phyloP scores from a whole-genome alignment of 768 basidiomycete genomes.

The Naganishia randhawae region DNA sequence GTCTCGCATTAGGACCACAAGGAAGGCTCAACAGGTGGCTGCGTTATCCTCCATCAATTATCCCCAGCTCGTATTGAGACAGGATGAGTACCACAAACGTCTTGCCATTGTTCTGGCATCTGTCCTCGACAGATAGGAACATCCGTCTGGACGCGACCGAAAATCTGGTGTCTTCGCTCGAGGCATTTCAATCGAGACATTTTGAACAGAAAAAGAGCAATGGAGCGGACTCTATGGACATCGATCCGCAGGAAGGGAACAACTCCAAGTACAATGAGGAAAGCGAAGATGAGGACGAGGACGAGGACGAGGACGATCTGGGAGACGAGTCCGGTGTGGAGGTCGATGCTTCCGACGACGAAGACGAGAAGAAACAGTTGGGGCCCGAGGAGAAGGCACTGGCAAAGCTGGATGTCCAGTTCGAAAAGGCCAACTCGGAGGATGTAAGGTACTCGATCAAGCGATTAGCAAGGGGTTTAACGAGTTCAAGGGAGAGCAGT shows the following conservation, averaged over 20 bases:
- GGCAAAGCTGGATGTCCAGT: constrained; percentile 39
- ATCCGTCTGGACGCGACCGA: constrained; percentile 80
- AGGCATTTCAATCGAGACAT: constrained; percentile 66
- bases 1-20: not conserved
- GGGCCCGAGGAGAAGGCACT: constrained; percentile 33
- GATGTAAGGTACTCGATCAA: constrained; percentile 92
- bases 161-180: constrained; percentile 72
- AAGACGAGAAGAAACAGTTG: constrained; percentile 52
- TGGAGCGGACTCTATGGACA: constrained; percentile 34
- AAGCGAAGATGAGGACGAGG: constrained; percentile 40
- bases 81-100: constrained; percentile 64
- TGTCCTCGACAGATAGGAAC: constrained; percentile 74
- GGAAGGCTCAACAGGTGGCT: not conserved
- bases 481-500: constrained; percentile 88
- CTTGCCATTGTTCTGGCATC: constrained; percentile 87
- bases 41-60: too few species aligned
- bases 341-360: constrained; percentile 40
- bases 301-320: constrained; percentile 42
- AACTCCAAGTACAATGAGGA: constrained; percentile 57
- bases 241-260: constrained; percentile 33
- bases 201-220: constrained; percentile 17
- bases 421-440: constrained; percentile 69
- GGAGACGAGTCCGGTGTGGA: constrained; percentile 36
- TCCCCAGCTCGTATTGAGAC: not conserved
- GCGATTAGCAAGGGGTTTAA: constrained; percentile 78